Evolutionary conservation across 2,329 filamentous ascomycete species (phyloP).

Genomic region (Corynespora cassiicola): DNA sequence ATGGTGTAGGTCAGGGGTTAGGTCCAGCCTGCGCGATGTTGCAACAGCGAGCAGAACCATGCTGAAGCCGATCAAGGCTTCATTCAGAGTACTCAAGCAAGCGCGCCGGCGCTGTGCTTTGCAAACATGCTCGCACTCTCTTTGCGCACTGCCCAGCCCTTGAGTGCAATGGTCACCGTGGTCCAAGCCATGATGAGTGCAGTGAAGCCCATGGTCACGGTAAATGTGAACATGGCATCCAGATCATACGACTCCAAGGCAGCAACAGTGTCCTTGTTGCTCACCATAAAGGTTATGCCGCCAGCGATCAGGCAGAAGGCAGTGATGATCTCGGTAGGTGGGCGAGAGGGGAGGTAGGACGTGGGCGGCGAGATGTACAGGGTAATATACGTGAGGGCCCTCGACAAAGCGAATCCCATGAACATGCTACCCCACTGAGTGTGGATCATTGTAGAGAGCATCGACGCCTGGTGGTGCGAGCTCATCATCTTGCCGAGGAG

Average conservation of each 20-base stretch:
- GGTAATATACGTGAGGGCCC: conserved; percentile 79
- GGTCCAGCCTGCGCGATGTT: conserved; percentile 6
- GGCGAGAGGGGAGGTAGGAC: conserved; percentile 80
- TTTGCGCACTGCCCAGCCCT: conserved; percentile 75
- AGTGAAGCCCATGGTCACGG: conserved; percentile 82
- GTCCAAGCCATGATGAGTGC: conserved; percentile 87
- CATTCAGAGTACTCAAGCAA: conserved; percentile 33
- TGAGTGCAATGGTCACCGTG: conserved; percentile 78
- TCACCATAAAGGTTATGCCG: conserved; percentile 91
- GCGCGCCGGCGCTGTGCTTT: conserved; percentile 32
- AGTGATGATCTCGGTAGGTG: conserved; percentile 87
- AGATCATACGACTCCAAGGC: conserved; percentile 79
- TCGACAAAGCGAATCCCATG: conserved; percentile 78
- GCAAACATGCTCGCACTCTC: conserved; percentile 35
- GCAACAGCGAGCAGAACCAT: no score
- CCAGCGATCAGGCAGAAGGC: conserved; percentile 88
- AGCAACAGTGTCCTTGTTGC: conserved; percentile 76
- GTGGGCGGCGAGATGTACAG: conserved; percentile 81
- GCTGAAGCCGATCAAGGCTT: background rate
- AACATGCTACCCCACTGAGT: conserved; percentile 91
- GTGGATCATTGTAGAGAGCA: conserved; percentile 90
- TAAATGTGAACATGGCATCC: conserved; percentile 94
- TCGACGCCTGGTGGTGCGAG: conserved; percentile 82
- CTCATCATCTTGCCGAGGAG: conserved; percentile 94
- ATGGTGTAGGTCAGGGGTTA: conserved; percentile 1